These are phyloP conservation scores for Cystobasidium slooffiae DNA, from an alignment of 1,284 basidiomycete genomes.

Conservation along the genomic window DNA sequence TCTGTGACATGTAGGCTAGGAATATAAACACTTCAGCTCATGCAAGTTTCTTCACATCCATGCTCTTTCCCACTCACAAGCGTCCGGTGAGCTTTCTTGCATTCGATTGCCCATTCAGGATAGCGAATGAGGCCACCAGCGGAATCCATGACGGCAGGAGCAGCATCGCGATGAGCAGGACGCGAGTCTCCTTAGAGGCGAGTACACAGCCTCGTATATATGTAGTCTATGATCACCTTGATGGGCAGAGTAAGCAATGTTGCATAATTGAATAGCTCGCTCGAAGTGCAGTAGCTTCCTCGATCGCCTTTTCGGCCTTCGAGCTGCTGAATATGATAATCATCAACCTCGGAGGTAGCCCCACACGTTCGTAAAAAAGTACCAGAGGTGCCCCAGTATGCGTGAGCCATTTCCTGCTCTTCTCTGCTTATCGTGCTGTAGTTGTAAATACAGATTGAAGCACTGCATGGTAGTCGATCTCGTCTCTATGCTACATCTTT, in stretches of 20 bases:
- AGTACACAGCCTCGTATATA: background rate
- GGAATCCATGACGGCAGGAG: conserved; percentile 2
- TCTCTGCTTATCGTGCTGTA: too few relatives aligned
- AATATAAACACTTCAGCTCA: conserved; percentile 53
- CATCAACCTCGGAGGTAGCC: background rate
- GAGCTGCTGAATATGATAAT: background rate
- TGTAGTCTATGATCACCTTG: too few relatives aligned
- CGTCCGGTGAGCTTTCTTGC: conserved; percentile 29
- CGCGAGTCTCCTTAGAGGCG: background rate
- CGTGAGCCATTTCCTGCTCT: background rate
- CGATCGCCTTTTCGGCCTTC: background rate
- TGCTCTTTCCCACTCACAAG: conserved; percentile 6
- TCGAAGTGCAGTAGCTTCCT: background rate
- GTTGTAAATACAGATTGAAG: background rate
- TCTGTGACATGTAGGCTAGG: conserved; percentile 71
- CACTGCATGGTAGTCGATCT: background rate
- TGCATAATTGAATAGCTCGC: too few relatives aligned
- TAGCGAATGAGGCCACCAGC: background rate
- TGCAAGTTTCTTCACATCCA: background rate
- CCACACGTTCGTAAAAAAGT: background rate
- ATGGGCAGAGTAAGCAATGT: too few relatives aligned
- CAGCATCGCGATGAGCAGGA: background rate
- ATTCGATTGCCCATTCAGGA: conserved; percentile 8
- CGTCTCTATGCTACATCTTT: background rate
- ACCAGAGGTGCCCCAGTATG: background rate